A percentile compares a stretch with the other conserved stretches of the same genome.
Evolutionary conservation across 768 basidiomycete genomes (phyloP).

Genomic region (Russula abietina): DNA sequence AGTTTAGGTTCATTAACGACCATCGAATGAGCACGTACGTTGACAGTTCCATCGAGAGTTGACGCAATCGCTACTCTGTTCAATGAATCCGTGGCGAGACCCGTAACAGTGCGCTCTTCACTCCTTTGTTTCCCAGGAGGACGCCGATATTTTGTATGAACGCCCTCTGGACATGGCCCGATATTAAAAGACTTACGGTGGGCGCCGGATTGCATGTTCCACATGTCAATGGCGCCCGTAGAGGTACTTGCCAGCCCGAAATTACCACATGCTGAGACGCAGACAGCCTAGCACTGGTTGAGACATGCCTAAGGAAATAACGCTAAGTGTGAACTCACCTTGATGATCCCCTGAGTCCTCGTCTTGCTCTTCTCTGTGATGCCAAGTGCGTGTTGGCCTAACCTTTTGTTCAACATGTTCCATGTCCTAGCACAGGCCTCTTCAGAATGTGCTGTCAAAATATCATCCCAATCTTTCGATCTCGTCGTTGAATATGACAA

Average conservation of each 20-base stretch:
- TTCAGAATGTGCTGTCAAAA: conserved; percentile 83
- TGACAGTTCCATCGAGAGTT: conserved; percentile 84
- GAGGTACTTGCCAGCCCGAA: conserved; percentile 85
- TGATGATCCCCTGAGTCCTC: conserved; percentile 59
- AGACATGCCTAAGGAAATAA: background rate
- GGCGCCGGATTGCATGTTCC: conserved; percentile 96
- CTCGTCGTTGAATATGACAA: conserved; percentile 75
- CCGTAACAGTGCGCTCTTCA: conserved; percentile 59
- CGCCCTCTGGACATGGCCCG: conserved; percentile 55
- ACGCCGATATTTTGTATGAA: conserved; percentile 37
- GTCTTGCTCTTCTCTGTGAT: conserved; percentile 46
- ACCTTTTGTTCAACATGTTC: conserved; percentile 74
- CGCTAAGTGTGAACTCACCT: conserved; percentile 41
- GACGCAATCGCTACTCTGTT: conserved; percentile 77
- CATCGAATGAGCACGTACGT: conserved; percentile 46
- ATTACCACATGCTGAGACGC: conserved; percentile 92
- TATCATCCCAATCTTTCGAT: conserved; percentile 96
- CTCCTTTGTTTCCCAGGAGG: conserved; percentile 36
- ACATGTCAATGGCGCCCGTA: conserved; percentile 76
- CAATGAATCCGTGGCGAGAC: conserved; percentile 78
- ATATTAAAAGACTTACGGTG: conserved; percentile 71
- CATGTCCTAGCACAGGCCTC: conserved; percentile 82
- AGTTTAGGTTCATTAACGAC: background rate
- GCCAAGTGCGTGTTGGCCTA: conserved; percentile 70
- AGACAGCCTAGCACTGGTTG: conserved; percentile 52